Conservation (phyloP, 1,139 yeast species). For the Candida dubliniensis region DNA sequence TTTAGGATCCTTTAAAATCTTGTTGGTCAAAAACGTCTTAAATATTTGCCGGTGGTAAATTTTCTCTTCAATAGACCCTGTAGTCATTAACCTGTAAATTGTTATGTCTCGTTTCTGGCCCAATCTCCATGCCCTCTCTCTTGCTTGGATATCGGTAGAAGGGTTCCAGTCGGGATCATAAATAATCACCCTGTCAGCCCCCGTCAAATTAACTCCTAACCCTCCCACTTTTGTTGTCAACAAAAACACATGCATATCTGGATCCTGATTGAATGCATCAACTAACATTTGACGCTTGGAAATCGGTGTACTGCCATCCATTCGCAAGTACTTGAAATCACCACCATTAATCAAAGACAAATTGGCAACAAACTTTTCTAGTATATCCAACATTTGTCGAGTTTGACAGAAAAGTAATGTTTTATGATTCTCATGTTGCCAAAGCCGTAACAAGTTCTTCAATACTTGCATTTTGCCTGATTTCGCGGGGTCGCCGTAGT, state of each 20-base stretch:
- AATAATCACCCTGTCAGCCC: slow-evolving; percentile 92
- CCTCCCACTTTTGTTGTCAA: slow-evolving; percentile 96
- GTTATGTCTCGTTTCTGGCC: slow-evolving; percentile 96
- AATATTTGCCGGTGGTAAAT: slow-evolving; percentile 95
- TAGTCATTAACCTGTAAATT: slow-evolving; percentile 86
- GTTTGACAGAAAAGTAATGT: slow-evolving; percentile 88
- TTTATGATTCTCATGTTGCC: slow-evolving; percentile 79
- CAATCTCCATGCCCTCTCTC: slow-evolving; percentile 96
- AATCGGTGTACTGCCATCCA: slow-evolving; percentile 95
- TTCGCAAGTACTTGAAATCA: slow-evolving; percentile 59
- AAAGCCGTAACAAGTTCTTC: slow-evolving; percentile 67
- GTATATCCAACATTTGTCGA: slow-evolving; percentile 86
- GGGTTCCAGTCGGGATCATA: slow-evolving; percentile 99
- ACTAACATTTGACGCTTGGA: slow-evolving; percentile 73
- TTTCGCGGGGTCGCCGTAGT: slow-evolving; percentile 64
- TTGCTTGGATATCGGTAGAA: slow-evolving; percentile 93
- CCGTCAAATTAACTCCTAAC: slow-evolving; percentile 88
- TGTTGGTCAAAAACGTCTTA: slow-evolving; percentile 90
- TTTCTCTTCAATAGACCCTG: slow-evolving; percentile 95
- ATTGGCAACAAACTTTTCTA: slow-evolving; percentile 59
- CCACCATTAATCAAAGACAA: slow-evolving; percentile 29
- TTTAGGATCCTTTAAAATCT: slow-evolving; percentile 91
- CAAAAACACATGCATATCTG: slow-evolving; percentile 61
- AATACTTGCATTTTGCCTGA: slow-evolving; percentile 94
- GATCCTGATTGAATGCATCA: slow-evolving; percentile 70